A percentile compares a stretch with the other conserved stretches of the same genome.
Conservation (phyloP, 345 rosid species). For the Erysimum cheiranthoides region DNA sequence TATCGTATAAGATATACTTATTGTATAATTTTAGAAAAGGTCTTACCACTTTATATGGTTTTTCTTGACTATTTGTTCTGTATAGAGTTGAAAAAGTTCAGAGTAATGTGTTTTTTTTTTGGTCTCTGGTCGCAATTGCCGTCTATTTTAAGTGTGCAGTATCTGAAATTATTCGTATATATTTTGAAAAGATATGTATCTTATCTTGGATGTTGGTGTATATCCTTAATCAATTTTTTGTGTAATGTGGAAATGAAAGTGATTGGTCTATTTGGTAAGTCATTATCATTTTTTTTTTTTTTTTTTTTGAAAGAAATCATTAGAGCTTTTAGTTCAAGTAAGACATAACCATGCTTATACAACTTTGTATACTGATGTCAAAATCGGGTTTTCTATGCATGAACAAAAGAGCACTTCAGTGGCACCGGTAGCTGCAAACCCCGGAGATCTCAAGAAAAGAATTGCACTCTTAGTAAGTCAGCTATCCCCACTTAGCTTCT, state of each 20-base stretch:
- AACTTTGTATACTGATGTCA: constrained; percentile 19
- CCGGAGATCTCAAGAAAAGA: constrained; percentile 32
- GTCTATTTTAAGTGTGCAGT: not conserved
- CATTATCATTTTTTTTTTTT: not conserved
- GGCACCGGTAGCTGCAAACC: constrained; percentile 22
- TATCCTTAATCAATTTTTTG: not conserved
- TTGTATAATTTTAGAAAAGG: too few relatives aligned
- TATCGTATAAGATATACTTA: too few relatives aligned
- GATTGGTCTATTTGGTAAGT: constrained; percentile 9
- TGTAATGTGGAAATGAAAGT: constrained; percentile 17
- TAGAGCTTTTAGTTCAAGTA: not conserved
- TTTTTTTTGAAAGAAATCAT: too few relatives aligned
- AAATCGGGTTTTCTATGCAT: not conserved
- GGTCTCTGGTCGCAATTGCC: not conserved
- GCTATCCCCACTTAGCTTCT: not conserved
- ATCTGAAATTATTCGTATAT: not conserved
- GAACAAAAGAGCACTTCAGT: constrained; percentile 26
- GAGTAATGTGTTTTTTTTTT: not conserved
- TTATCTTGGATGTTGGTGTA: constrained; percentile 17
- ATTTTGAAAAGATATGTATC: not conserved
- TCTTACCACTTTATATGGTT: not conserved
- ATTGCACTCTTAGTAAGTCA: constrained; percentile 41
- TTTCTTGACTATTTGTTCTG: constrained; percentile 6
- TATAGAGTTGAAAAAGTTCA: not conserved
- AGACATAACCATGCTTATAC: not conserved